A percentile compares a stretch with the other conserved stretches of the same genome.
Evolutionary conservation across 2,329 filamentous ascomycete genomes (phyloP).

Genomic region (Ceratocystiopsis minuta): DNA sequence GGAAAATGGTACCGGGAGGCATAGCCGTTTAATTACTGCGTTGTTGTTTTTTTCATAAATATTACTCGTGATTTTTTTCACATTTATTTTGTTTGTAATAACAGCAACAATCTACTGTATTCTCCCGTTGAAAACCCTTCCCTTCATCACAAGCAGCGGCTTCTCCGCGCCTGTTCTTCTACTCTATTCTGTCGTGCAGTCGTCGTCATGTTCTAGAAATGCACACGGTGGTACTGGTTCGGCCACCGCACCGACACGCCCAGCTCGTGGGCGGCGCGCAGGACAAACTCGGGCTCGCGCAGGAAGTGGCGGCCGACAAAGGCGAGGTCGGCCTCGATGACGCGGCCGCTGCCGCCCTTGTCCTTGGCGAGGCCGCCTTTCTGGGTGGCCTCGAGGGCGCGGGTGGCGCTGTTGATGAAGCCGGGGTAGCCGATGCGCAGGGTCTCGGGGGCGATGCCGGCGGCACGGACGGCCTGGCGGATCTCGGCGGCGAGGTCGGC

Average conservation of each 20-base stretch:
- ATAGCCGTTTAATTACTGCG: neutral
- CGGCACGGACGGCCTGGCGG: conserved; percentile 41
- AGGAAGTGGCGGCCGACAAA: conserved; percentile 61
- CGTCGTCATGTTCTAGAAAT: neutral
- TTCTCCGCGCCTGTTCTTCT: neutral
- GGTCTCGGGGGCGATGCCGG: conserved; percentile 24
- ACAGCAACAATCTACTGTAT: neutral
- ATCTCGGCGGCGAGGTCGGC: conserved; percentile 52
- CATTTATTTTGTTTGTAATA: too few relatives aligned
- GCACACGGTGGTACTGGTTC: conserved; percentile 37
- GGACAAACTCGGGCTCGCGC: conserved; percentile 63
- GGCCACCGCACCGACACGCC: conserved; percentile 54
- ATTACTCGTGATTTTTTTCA: too few relatives aligned
- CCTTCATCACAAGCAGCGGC: too few relatives aligned
- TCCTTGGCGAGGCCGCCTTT: conserved; percentile 14
- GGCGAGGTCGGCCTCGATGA: conserved; percentile 45
- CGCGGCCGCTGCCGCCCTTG: conserved; percentile 2
- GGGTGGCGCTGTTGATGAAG: conserved; percentile 47
- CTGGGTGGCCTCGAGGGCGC: conserved; percentile 43
- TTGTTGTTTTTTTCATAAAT: neutral
- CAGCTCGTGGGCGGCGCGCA: conserved; percentile 54
- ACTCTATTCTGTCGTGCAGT: neutral
- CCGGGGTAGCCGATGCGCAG: conserved; percentile 61
- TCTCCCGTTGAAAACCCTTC: neutral
- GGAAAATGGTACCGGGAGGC: conserved; percentile 7